phyloP scores from a whole-genome alignment of 257 asterid species.

The Avicennia marina region DNA sequence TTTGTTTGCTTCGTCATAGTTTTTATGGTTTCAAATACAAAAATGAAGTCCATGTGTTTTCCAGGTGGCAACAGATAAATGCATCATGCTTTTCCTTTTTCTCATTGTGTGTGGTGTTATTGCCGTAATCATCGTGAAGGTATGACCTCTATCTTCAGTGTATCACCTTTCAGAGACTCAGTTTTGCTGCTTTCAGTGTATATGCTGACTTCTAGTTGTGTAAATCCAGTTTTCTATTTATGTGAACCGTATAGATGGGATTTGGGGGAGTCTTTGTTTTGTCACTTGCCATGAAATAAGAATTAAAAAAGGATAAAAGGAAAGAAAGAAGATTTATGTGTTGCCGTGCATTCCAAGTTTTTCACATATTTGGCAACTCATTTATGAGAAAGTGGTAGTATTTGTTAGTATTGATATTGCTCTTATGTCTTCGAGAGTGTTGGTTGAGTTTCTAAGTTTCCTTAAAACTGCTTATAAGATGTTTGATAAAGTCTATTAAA shows the following conservation, averaged over 20 bases:
- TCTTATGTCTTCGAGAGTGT: no score
- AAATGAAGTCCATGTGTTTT: constrained; percentile 12
- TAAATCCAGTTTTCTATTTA: background rate
- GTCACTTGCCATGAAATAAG: constrained; percentile 1
- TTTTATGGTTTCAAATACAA: no score
- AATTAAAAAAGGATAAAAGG: no score
- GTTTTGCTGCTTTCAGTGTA: background rate
- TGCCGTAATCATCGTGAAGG: constrained; percentile 73
- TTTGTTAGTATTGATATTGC: no score
- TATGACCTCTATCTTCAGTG: constrained; percentile 11
- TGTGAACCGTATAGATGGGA: background rate
- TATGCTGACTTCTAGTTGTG: background rate
- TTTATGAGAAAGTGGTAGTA: no score
- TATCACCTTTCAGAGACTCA: background rate
- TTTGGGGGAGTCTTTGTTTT: background rate
- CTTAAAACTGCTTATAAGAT: no score
- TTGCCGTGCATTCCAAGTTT: no score
- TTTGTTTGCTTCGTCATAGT: background rate
- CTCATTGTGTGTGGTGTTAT: constrained; percentile 65
- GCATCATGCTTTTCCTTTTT: constrained; percentile 72
- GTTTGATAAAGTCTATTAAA: no score
- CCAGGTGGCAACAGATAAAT: constrained; percentile 81
- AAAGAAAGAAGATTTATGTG: no score
- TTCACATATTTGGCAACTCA: no score
- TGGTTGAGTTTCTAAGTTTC: no score